Evolutionary conservation across 257 asterid genomes (phyloP).

Genomic region (Petunia axillaris): DNA sequence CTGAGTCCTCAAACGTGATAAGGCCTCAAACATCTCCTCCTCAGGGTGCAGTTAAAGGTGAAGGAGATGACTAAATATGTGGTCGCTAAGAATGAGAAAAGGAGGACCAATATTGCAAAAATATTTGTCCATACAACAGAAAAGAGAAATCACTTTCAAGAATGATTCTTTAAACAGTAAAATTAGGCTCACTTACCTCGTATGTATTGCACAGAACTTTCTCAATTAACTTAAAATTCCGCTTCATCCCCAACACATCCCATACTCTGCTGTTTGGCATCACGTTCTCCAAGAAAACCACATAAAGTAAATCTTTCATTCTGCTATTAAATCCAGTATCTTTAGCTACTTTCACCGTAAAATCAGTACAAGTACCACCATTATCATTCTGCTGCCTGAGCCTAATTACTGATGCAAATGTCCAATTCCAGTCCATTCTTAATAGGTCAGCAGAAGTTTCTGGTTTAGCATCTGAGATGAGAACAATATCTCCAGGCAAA

Average conservation of each 20-base stretch:
- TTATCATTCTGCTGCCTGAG: conserved; percentile 32
- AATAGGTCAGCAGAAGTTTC: conserved; percentile 36
- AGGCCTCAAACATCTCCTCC: too few relatives aligned
- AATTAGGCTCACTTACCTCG: not conserved
- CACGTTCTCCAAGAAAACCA: conserved; percentile 47
- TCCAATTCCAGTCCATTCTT: conserved; percentile 1
- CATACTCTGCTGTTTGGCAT: conserved; percentile 51
- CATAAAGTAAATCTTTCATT: conserved; percentile 27
- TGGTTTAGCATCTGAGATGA: conserved; percentile 40
- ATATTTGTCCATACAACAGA: too few relatives aligned
- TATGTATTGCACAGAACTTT: too few relatives aligned
- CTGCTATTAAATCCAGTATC: conserved; percentile 22
- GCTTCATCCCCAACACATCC: conserved; percentile 46
- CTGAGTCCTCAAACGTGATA: too few relatives aligned
- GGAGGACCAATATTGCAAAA: too few relatives aligned
- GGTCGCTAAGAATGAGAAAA: too few relatives aligned
- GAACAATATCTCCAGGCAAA: conserved; percentile 48
- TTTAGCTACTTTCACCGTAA: conserved; percentile 35
- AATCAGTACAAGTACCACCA: conserved; percentile 1
- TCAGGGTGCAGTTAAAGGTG: too few relatives aligned
- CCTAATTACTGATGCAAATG: conserved; percentile 44
- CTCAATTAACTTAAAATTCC: conserved; percentile 29
- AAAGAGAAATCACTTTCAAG: too few relatives aligned
- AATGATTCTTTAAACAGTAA: too few relatives aligned
- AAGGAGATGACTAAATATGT: too few relatives aligned